phyloP scores from a whole-genome alignment of 1,284 basidiomycete species.

The Polyporus tsugae region DNA sequence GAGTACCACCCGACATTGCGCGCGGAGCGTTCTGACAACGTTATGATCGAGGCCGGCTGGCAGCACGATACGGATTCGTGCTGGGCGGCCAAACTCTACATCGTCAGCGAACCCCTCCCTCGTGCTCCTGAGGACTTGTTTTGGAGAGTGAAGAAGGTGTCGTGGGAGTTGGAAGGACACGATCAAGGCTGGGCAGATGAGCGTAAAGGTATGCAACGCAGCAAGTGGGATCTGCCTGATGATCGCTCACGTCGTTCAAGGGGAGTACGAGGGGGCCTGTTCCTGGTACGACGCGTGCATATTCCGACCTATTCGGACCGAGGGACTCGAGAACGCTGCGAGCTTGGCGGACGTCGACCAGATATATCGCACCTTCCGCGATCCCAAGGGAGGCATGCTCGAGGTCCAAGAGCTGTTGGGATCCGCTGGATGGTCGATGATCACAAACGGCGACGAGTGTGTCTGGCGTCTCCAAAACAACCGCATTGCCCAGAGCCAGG shows the following conservation, averaged over 20 bases:
- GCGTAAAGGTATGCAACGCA: background rate
- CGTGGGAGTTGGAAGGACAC: constrained; percentile 22
- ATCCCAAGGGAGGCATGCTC: background rate
- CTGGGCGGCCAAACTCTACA: constrained; percentile 16
- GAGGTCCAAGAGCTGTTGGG: background rate
- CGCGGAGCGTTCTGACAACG: background rate
- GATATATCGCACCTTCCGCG: background rate
- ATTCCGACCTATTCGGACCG: background rate
- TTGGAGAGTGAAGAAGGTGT: constrained; percentile 17
- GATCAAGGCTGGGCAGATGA: constrained; percentile 29
- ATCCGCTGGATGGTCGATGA: background rate
- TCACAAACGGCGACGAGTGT: background rate
- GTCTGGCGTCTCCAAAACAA: constrained; percentile 4
- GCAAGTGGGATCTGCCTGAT: background rate
- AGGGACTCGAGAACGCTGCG: background rate
- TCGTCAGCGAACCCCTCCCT: constrained; percentile 17
- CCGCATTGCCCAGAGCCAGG: background rate
- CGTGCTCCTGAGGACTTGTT: constrained; percentile 4
- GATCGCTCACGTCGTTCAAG: background rate
- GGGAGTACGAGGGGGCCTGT: background rate
- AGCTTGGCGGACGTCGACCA: background rate
- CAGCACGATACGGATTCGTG: background rate
- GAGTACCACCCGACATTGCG: constrained; percentile 1
- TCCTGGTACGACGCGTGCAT: constrained; percentile 7
- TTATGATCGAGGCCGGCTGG: background rate